phyloP scores from a whole-genome alignment of 2,329 filamentous ascomycete genomes.

The Aspergillus costaricaensis region DNA sequence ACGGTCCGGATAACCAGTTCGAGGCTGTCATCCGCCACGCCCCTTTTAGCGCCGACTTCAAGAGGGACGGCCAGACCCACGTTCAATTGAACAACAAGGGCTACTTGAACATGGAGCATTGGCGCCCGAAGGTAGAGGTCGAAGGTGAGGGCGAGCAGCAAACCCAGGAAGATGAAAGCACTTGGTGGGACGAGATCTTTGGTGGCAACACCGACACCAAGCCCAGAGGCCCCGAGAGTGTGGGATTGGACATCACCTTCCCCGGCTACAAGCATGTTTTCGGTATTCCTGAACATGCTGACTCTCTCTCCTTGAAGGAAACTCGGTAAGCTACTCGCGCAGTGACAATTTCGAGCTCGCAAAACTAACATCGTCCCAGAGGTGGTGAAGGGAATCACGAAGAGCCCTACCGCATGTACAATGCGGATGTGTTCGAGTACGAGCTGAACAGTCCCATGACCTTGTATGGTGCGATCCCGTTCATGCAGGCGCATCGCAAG shows the following conservation, averaged over 20 bases:
- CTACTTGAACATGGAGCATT: conserved; percentile 90
- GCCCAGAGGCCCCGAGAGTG: conserved; percentile 89
- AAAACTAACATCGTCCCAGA: conserved; percentile 36
- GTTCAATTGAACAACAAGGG: conserved; percentile 90
- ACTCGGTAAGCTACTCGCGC: conserved; percentile 60
- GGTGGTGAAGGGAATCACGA: conserved; percentile 82
- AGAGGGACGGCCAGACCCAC: conserved; percentile 76
- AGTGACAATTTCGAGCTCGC: background rate
- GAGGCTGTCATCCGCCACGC: conserved; percentile 81
- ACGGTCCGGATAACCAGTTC: conserved; percentile 73
- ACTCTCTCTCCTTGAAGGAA: conserved; percentile 82
- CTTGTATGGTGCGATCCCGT: conserved; percentile 92
- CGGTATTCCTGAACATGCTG: conserved; percentile 91
- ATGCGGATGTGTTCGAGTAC: conserved; percentile 97
- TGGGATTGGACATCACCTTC: conserved; percentile 89
- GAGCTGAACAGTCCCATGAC: conserved; percentile 98
- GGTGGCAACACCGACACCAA: conserved; percentile 94
- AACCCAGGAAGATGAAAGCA: conserved; percentile 64
- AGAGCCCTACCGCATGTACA: conserved; percentile 93
- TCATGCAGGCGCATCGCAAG: conserved; percentile 96
- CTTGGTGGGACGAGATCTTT: conserved; percentile 97
- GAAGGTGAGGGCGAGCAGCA: conserved; percentile 55
- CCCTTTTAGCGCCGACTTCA: conserved; percentile 85
- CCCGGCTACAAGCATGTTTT: conserved; percentile 89
- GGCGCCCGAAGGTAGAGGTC: conserved; percentile 80